Evolutionary conservation across 2,329 filamentous ascomycete species (phyloP), one percentile per base, ranked within the genome.

Genomic region (Fusarium phyllophilum): DNA sequence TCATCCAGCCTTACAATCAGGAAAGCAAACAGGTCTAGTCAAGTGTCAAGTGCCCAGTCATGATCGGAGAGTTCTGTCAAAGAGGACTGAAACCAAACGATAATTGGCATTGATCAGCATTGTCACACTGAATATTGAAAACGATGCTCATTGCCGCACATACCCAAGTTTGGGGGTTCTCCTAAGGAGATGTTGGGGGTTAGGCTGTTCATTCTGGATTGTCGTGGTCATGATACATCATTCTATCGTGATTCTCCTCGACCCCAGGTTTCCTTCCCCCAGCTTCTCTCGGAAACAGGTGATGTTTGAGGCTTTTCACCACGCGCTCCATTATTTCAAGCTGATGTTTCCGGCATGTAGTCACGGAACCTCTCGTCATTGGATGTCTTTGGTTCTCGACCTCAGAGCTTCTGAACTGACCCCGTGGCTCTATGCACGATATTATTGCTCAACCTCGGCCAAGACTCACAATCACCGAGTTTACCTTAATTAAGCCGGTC

Each of bases 361-460:
- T 64, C 44, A 39, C 39, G 33, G 29, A 44, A 62, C 26, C 45
- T 18, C 45, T 24, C 42, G 44, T 52, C 49, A 61, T 54, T 73
- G 68, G 45, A 49, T 46, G 62, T 67, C 49, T 51, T 57, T 54
- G 66, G 41, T n/a, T 52, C 52, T 54, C 36, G 51, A 64, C 64
- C 68, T 68, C 52, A 49, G 52, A 48, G 68, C 67, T 65, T 58
- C 58, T 56, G 36, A 15, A 51, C 39, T 59, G 57, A 61, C 72
- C 72, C 66, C 72, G 72, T 74, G 70, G 65, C 31, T 55, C 66
- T 73, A 44, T 62, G 49, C 68, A 62, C 64, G 60, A 75, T 74
- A 54, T 55, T 26, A 75, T 72, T 74, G 72, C 63, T 72, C 65
- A 65, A 75, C 52, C 66, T 68, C 69, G 57, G 62, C 42, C 62